Evolutionary conservation across 768 basidiomycete genomes (phyloP), one percentile per base, ranked within the genome.

Genomic region (Suillus spraguei): DNA sequence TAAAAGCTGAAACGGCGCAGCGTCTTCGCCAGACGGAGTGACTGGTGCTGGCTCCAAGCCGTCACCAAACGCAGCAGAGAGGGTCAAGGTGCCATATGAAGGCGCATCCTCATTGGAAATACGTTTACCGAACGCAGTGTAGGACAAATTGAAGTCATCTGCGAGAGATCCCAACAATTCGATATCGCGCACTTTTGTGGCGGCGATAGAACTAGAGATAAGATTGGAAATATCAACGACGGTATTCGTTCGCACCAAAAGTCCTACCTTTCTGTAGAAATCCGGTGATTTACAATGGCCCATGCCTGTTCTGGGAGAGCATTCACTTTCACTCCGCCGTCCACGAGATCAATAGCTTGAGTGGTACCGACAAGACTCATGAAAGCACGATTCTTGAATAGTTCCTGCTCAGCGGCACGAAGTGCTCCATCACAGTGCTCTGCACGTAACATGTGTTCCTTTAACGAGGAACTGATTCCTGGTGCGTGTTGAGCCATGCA

Each of bases 261-360:
- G 7, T 60, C 80, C 39, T 35, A 82, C 87, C 86, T 88, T 56
- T 82, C 79, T 8, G 83, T 83, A 5, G 87, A 81, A 59, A 92
- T 85, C 6, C 90, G 87, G 69, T 90, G 89, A 69, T 93, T 91
- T 35, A 92, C 81, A 28, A 92, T 73, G 1, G 87, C 89, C 72
- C 79, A 86, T 1, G 85, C 88, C 61, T 77, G 80, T 74, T 94
- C 91, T 0, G 91, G 91, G 24, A 94, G 81, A 24, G 91, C 90
- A 70, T 93, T 93, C 35, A 81, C 80, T 74, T 91, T 90, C 22
- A 86, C 83, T 16, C 86, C 87, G 36, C 85, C 85, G 38, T 79
- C 75, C 44, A 85, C 80, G 24, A 94, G 68, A 68, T 92, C 91
- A 56, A 88, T 81, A 1, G 92, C 92, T 72, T 91, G 89, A 0